Base-by-base conservation (phyloP, 2,329 filamentous ascomycete genomes). In the Stachybotrys chlorohalonatus region DNA sequence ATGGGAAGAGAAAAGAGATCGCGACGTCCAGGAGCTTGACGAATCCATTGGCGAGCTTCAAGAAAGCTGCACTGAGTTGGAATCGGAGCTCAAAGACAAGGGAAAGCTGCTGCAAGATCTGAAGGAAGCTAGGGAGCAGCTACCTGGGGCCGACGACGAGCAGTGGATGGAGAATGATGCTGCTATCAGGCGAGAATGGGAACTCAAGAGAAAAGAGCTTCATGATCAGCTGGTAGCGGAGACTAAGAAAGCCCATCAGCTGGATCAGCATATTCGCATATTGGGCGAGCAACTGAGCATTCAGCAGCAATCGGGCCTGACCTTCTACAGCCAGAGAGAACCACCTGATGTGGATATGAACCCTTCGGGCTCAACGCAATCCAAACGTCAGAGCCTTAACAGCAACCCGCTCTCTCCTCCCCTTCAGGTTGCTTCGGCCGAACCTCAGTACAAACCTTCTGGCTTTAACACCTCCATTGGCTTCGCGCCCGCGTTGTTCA, bases 41-140 rank as follows among this genome's bases (percentile, higher is more conserved):
- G 71, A 75, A 45, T 74, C 83, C 53, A 85, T 86, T 51, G 70
- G 73, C 42, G 73, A 80, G 32, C 73, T 89, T 24, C 86, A 90
- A 62, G 80, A 86, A 46, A 84, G 85, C 55, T 81, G 81, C 56
- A 73, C 79, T 6, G 75, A 76, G 39, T 74, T 93, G 52, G 89
- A 94, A 66, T 80, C 87, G 8, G 85, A 89, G 58, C 78, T 94
- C 31, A 86, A 84, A 60, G 80, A 88, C 54, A 74, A 74, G 58
- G 72, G 72, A 56, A 88, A 86, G 54, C 82, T 86, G 59, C 82
- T 93, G 59, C 89, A 90, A 66, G 80, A 85, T 52, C 77, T 91
- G 31, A 89, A 94, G 66, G 83, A 85, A 56, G 81, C 86, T 59
- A 75, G 84, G 52, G 86, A 86, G 67, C 81, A 79, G 54, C 76